Base-by-base conservation (phyloP, 441 rosid genomes). In the Brassica balearica region DNA sequence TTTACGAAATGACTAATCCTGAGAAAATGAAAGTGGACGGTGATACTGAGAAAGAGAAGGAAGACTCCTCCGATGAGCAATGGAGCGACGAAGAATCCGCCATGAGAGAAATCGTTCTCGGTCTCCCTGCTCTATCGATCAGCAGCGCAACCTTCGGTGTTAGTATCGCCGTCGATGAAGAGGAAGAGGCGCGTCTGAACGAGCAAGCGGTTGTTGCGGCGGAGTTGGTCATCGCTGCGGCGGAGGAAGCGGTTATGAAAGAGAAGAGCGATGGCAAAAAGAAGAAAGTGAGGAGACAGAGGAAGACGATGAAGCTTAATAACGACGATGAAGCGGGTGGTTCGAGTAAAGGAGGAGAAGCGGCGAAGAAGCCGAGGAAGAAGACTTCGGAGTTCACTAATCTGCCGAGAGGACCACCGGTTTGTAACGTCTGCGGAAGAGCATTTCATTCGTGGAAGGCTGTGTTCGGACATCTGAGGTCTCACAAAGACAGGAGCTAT, bases 381-480 rank as follows among this genome's bases (percentile, higher is more conserved):
- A 83, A 34, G 38, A 5, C 53, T n/a, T 46, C 68, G 2, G 67
- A 23, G 3, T 43, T 69, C 6, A 64, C 29, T 4, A 34, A 80
- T 15, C 74, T 58, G 2, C 86, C 85, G 1, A n/a, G 7, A 46
- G 65, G 77, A 4, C 76, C 84, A 27, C 83, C 84, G 1, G 23
- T 72, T 4, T 86, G 88, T 64, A 6, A 72, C 4, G 61, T 66
- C 0, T 86, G 88, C 25, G 68, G 71, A 0, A 72, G 34, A 55
- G 29, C 10, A 2, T 84, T 84, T 23, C 4, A 53, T 9, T 58
- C 81, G 0, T 84, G 83, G 84, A 82, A 82, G 69, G 86, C 81
- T 2, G 75, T 84, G 5, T 84, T 80, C 4, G 86, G 85, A 6
- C 88, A 86, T 14, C 11, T 82, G 69, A 77, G 83, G 53, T 17